These are phyloP conservation scores for Chlamydomonas sp. DNA, from an alignment of 139 green algal species.

Conservation along the genomic window DNA sequence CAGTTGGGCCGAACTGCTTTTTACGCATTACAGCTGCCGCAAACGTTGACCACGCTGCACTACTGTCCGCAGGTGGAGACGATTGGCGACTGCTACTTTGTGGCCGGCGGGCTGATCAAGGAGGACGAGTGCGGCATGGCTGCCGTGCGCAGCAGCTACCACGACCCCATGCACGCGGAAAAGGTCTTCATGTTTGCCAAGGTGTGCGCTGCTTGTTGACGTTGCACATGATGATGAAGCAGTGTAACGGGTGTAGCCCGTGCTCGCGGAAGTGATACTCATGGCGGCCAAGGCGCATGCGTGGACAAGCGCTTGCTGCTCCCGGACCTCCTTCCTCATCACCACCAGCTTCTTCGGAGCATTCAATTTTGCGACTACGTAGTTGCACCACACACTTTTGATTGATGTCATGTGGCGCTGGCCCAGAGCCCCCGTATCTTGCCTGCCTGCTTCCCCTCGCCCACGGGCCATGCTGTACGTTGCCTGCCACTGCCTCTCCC, in stretches of 20 bases:
- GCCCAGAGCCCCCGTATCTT: not conserved
- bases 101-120: constrained; percentile 46
- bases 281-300: too few species aligned
- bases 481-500: not conserved
- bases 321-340: too few species aligned
- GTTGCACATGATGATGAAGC: not conserved
- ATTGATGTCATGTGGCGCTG: too few species aligned
- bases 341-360: too few species aligned
- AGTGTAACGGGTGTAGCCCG: too few species aligned
- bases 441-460: not conserved
- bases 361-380: too few species aligned
- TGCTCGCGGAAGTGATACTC: too few species aligned
- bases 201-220: not conserved
- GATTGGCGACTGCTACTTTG: constrained; percentile 64
- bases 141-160: not conserved
- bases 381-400: too few species aligned
- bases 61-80: constrained; percentile 54
- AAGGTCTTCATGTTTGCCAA: constrained; percentile 25
- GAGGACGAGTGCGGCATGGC: constrained; percentile 17
- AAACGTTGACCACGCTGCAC: not conserved
- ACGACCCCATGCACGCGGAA: constrained; percentile 18
- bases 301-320: too few species aligned
- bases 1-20: not conserved
- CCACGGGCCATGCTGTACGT: constrained; percentile 40
- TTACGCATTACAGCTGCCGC: not conserved